These are phyloP conservation scores for Ogataea polymorpha DNA, from an alignment of 805 yeast genomes.

Conservation along the genomic window DNA sequence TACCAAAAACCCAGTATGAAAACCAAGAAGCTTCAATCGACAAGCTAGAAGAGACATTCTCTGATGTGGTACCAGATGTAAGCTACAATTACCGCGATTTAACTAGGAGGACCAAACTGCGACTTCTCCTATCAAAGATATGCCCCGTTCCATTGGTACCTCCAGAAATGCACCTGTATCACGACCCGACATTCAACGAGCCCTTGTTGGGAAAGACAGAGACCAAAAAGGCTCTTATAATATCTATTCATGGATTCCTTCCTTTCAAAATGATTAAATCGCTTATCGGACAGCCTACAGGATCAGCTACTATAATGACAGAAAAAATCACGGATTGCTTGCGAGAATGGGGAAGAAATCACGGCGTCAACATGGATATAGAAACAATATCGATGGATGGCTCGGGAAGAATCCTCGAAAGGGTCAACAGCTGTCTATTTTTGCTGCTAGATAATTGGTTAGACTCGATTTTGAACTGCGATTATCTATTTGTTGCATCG, in stretches of 20 bases:
- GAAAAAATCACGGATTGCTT: slow-evolving; percentile 75
- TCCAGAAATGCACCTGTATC: slow-evolving; percentile 33
- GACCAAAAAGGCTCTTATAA: slow-evolving; percentile 62
- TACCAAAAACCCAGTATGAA: slow-evolving; percentile 32
- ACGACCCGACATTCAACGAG: slow-evolving; percentile 9
- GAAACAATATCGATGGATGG: slow-evolving; percentile 89
- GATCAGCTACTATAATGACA: slow-evolving; percentile 80
- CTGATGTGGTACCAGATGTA: slow-evolving; percentile 28
- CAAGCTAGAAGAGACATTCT: not conserved
- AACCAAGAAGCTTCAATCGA: slow-evolving; percentile 22
- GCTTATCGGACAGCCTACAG: slow-evolving; percentile 88
- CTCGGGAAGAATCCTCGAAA: slow-evolving; percentile 81
- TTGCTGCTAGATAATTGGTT: slow-evolving; percentile 70
- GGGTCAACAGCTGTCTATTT: slow-evolving; percentile 71
- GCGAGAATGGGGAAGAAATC: slow-evolving; percentile 53
- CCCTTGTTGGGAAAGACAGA: not conserved
- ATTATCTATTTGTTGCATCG: slow-evolving; percentile 78
- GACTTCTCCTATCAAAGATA: slow-evolving; percentile 26
- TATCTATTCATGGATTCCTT: slow-evolving; percentile 93
- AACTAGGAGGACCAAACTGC: slow-evolving; percentile 24
- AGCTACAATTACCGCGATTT: slow-evolving; percentile 26
- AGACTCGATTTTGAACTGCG: slow-evolving; percentile 54
- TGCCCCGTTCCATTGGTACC: slow-evolving; percentile 16
- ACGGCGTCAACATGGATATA: slow-evolving; percentile 44
- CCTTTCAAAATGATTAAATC: slow-evolving; percentile 83